These are phyloP conservation scores for Nevesoporus exiguus DNA, from an alignment of 768 basidiomycete genomes.

Conservation along the genomic window DNA sequence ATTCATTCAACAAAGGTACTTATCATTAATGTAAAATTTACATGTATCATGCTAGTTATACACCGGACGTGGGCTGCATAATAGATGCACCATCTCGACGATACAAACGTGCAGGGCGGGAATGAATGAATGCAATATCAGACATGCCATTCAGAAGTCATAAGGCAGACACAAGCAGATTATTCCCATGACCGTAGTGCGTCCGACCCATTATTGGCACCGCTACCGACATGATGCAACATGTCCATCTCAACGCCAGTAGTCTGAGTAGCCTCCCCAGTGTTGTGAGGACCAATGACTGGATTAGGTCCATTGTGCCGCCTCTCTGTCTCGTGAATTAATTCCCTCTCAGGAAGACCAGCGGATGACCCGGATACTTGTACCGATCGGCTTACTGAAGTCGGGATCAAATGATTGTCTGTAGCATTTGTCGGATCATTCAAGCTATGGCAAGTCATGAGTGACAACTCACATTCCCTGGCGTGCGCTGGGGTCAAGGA, in stretches of 20 bases:
- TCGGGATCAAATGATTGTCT: constrained; percentile 41
- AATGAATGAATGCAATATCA: neutral
- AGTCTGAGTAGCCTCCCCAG: constrained; percentile 1
- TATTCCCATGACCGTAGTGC: neutral
- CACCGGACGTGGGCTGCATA: constrained; percentile 7
- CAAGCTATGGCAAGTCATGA: neutral
- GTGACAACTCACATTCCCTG: constrained; percentile 59
- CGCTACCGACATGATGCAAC: neutral
- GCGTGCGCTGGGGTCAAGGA: constrained; percentile 52
- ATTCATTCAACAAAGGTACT: constrained; percentile 12
- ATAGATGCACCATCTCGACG: constrained; percentile 4
- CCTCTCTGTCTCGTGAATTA: neutral
- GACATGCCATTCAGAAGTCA: neutral
- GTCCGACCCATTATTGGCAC: constrained; percentile 1
- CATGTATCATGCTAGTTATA: constrained; percentile 22
- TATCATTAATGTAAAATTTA: constrained; percentile 31
- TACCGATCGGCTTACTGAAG: neutral
- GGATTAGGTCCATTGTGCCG: neutral
- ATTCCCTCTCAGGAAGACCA: constrained; percentile 1
- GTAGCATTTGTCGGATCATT: constrained; percentile 6
- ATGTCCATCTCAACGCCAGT: neutral
- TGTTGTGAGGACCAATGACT: neutral
- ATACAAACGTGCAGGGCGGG: neutral
- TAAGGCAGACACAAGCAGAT: neutral
- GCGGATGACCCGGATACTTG: constrained; percentile 2